Evolutionary conservation across 495 filamentous ascomycete species (phyloP), one percentile per base, ranked within the genome.

Genomic region (Lasiosphaeris hirsuta): DNA sequence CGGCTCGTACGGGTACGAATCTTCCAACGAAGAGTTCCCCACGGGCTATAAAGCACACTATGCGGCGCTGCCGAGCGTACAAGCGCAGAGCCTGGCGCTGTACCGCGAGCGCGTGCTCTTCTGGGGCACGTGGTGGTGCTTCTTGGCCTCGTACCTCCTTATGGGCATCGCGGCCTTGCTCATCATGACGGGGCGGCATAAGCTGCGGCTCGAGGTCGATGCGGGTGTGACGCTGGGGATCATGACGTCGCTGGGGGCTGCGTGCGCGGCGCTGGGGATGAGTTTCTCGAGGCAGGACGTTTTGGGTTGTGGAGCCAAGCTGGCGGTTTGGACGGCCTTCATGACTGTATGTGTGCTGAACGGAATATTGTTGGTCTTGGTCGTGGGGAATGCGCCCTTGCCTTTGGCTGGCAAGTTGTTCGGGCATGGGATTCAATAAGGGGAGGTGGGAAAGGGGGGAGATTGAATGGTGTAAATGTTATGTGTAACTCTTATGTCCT

Each of bases 191-290:
- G 81, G 83, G 4, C 70, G 75, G 4, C 78, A 78, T 53, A 80
- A 76, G 63, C 70, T 80, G 52, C 69, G 72, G 1, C 65, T 79
- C 42, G 78, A 84, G 59, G 85, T 87, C 4, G 84, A 87, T 56
- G 77, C 75, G 1, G 86, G 83, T 17, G 82, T 84, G 33, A 74
- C 84, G 7, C 65, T 83, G 15, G 84, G 82, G 9, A 81, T 84
- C n/a, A 70, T 80, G 17, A 66, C 76, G 0, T 80, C 78, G 50
- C 61, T 86, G 19, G 70, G 81, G 51, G 78, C 82, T 62, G 83
- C 80, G 9, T 76, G 78, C 37, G 70, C 76, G 13, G 84, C 74
- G 7, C 63, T 85, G 10, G 79, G 78, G 6, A 70, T 75, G 57
- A 73, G 81, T 67, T 23, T 81, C 15, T 72, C 77, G 48, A 70